A percentile compares a stretch with the other conserved stretches of the same genome.
Evolutionary conservation across 176 grass and related monocot species (phyloP).

Genomic region (Neostapfia colusana): DNA sequence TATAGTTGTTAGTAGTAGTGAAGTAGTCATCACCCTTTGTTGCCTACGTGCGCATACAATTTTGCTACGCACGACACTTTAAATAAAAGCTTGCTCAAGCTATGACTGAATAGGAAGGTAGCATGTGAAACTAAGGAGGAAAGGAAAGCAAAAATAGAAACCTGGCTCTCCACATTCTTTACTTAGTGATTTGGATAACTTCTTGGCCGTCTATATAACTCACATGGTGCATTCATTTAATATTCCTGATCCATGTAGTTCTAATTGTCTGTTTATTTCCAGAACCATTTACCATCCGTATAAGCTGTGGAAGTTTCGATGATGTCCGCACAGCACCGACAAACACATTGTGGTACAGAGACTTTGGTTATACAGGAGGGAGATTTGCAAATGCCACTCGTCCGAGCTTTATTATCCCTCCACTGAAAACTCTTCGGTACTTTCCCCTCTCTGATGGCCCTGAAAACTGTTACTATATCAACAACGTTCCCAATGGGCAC

Average conservation of each 20-base stretch:
- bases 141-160: neutral
- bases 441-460: conserved; percentile 90
- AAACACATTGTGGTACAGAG: conserved; percentile 89
- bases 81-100: conserved; percentile 22
- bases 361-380: conserved; percentile 90
- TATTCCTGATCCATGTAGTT: neutral
- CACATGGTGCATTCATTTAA: neutral
- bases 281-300: conserved; percentile 83
- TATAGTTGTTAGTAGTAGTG: conserved; percentile 11
- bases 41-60: neutral
- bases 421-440: conserved; percentile 77
- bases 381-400: conserved; percentile 80
- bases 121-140: conserved; percentile 1
- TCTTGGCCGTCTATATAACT: neutral
- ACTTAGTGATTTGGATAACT: conserved; percentile 10
- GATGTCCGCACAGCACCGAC: conserved; percentile 75
- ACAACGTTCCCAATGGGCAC: conserved; percentile 66
- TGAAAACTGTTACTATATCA: conserved; percentile 90
- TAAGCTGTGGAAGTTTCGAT: conserved; percentile 93
- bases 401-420: conserved; percentile 72
- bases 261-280: conserved; percentile 45
- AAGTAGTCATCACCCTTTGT: neutral
- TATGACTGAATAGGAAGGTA: conserved; percentile 13
- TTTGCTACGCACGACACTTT: conserved; percentile 21
- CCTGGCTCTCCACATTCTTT: conserved; percentile 7